phyloP scores from a whole-genome alignment of 1,284 basidiomycete genomes.

The Heterobasidion occidentale region DNA sequence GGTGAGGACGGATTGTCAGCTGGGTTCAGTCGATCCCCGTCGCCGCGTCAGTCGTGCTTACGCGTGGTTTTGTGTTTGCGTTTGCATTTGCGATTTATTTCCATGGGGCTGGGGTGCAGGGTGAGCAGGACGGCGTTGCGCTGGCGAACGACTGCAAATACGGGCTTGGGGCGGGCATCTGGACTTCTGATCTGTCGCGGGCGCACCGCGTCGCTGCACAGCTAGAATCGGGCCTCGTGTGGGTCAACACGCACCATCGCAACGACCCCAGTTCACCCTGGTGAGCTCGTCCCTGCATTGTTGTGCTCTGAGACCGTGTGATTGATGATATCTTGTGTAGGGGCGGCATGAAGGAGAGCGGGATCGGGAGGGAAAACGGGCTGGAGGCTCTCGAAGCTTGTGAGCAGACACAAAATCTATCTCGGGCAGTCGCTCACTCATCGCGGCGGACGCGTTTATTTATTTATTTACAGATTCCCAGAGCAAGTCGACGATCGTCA shows the following conservation, averaged over 20 bases:
- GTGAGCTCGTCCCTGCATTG: slow-evolving; percentile 28
- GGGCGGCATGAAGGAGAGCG: slow-evolving; percentile 84
- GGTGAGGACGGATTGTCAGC: slow-evolving; percentile 26
- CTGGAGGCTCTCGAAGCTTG: slow-evolving; percentile 71
- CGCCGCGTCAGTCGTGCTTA: background rate
- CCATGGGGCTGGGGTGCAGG: slow-evolving; percentile 25
- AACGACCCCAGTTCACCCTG: slow-evolving; percentile 85
- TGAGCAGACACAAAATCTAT: slow-evolving; percentile 23
- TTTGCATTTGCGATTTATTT: background rate
- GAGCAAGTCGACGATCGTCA: slow-evolving; percentile 72
- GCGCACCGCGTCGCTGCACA: slow-evolving; percentile 63
- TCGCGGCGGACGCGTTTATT: slow-evolving; percentile 3
- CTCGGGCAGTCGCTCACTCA: background rate
- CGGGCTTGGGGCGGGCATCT: slow-evolving; percentile 74
- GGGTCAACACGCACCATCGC: slow-evolving; percentile 83
- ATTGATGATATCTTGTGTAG: slow-evolving; percentile 15
- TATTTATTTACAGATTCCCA: slow-evolving; percentile 56
- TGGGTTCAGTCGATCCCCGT: background rate
- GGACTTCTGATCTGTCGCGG: slow-evolving; percentile 66
- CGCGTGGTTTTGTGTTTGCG: background rate
- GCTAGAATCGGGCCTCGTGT: slow-evolving; percentile 70
- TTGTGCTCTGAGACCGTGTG: slow-evolving; percentile 17
- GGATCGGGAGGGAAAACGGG: slow-evolving; percentile 77
- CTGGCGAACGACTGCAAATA: slow-evolving; percentile 74
- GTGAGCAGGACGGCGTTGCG: slow-evolving; percentile 54